Base-by-base conservation (phyloP, 495 filamentous ascomycete species). In the Daldinia childiae region DNA sequence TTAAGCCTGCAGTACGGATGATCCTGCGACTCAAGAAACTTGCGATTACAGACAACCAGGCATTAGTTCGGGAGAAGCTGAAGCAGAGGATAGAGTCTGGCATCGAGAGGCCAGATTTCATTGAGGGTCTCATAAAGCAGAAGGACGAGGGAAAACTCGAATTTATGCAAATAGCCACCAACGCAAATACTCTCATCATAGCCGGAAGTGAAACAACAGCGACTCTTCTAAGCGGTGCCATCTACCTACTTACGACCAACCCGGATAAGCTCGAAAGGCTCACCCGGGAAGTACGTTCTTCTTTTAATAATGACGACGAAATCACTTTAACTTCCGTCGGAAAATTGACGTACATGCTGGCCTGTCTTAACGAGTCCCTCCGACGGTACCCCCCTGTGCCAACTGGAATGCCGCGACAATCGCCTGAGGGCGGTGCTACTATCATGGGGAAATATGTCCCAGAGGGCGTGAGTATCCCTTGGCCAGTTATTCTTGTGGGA, bases 141-240 rank as follows among this genome's bases (percentile, higher is more conserved):
- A 78, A 79, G 56, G 71, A 80, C 8, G 76, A 80, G 39, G 50
- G 77, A 62, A 70, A 77, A 17, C 38, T 77, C 61, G 70, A 45
- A 1, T 19, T 77, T 8, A 51, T 24, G 50, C 55, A 71, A 34
- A 48, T 64, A 5, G 36, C 72, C 6, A 57, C 79, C 32, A 76
- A 68, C 14, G 62, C 73, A 11, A 59, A 59, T 41, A 67, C 64
- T 8, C 62, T 74, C 17, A 79, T 84, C n/a, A 74, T 83, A 12
- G 85, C 78, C 12, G 85, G 85, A 1, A 83, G 81, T 0, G 87
- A 89, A 62, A 87, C 87, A 1, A 84, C 85, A 0, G 85, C 87
- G 6, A 85, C 85, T 0, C 54, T 82, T 29, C 73, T 90, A 15
- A 75, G 76, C 4, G 81, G 79, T 2, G 71, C 76, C 2, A 78